Base-by-base conservation (phyloP, 176 grass and related monocot genomes). In the Tuctoria greenei region DNA sequence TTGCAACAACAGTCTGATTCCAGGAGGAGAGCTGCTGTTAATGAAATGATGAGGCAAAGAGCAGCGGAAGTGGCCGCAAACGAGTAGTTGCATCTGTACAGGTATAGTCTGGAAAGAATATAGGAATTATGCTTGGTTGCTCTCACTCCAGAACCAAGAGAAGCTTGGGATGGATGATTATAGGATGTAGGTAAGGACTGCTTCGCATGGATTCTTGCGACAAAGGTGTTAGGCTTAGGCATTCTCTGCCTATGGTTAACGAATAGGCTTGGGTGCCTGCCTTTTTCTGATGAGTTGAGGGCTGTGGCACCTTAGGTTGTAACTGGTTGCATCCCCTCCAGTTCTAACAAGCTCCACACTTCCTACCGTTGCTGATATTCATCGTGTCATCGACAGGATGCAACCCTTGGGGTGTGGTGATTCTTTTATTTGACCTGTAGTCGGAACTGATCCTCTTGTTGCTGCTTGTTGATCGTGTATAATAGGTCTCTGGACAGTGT, bases 31-130 rank as follows among this genome's bases (percentile, higher is more conserved):
- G 96, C 96, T 90, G 96, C 96, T 64, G 92, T 99, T 50, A 99
- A 94, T 80, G 96, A 99, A 81, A 98, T 98, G 95, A 94, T 98
- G 95, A 98, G 95, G 73, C 91, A 98, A 40, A 93, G 95, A 79
- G 88, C 91, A 40, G 94, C 91, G 2, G 93, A 97, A 84, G 88
- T 97, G 62, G 90, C 95, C 47, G 87, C 82, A 70, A 90, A 73
- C 27, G 76, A 78, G 49, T 84, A 90, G 73, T 83, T 66, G 81
- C 77, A 62, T 74, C 73, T 84, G 85, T 91, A 87, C 81, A 87
- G 72, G 69, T 87, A 83, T 83, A 86, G 69, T 45, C 78, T 86
- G 66, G 84, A 86, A 79, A 80, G 84, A 86, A 82, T 84, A 80
- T 87, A 80, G 71, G 59, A 75, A 83, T 75, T 41, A 69, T 62